Conservation (phyloP, 768 basidiomycete genomes). For the Mycena crocata region DNA sequence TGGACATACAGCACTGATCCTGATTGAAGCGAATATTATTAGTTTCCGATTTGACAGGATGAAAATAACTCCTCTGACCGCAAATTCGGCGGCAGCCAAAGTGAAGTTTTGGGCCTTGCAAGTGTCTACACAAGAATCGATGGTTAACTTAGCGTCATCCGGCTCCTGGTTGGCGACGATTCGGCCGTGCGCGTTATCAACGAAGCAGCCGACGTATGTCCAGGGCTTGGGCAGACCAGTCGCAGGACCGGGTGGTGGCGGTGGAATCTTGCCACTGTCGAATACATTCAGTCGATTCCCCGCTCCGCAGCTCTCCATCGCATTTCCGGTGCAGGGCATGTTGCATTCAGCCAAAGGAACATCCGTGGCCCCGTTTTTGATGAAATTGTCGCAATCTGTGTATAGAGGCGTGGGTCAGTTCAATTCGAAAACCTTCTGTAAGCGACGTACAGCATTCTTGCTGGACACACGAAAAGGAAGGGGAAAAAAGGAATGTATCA, state of each 20-base stretch:
- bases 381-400: constrained; percentile 72
- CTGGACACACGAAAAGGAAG: constrained; percentile 23
- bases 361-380: constrained; percentile 60
- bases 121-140: constrained; percentile 69
- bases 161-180: constrained; percentile 56
- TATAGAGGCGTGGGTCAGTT: neutral
- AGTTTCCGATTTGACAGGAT: constrained; percentile 11
- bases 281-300: constrained; percentile 60
- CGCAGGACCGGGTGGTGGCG: constrained; percentile 68
- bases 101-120: constrained; percentile 71
- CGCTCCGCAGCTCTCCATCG: constrained; percentile 58
- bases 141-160: constrained; percentile 53
- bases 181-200: constrained; percentile 77
- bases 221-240: neutral
- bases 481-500: no score
- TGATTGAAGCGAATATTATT: constrained; percentile 54
- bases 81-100: constrained; percentile 78
- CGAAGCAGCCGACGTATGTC: neutral
- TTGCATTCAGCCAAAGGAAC: constrained; percentile 58
- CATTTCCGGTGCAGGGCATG: constrained; percentile 57
- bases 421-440: constrained; percentile 1
- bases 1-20: constrained; percentile 58
- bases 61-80: constrained; percentile 50
- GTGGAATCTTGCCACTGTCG: constrained; percentile 69
- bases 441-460: constrained; percentile 67